A percentile compares a stretch with the other conserved stretches of the same genome.
Evolutionary conservation across 2,329 filamentous ascomycete species (phyloP).

Genomic region (Exophiala sp.): DNA sequence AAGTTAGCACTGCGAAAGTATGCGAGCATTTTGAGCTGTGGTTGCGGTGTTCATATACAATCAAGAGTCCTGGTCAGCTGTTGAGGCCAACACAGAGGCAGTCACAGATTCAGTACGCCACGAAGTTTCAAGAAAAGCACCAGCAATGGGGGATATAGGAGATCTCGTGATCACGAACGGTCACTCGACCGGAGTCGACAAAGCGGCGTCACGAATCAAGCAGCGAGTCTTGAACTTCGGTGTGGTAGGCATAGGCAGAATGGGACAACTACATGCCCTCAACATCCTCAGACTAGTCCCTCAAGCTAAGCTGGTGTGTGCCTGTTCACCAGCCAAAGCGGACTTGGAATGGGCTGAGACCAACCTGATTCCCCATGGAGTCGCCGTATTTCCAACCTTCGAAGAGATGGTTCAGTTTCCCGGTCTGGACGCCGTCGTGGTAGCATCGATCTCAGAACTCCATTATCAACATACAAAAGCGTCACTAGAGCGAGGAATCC

Average conservation of each 20-base stretch:
- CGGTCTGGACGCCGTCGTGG: constrained; percentile 47
- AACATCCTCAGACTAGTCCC: constrained; percentile 48
- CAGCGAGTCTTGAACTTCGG: constrained; percentile 32
- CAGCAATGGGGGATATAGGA: neutral
- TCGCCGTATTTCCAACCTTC: constrained; percentile 46
- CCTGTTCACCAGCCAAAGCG: constrained; percentile 44
- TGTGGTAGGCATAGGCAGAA: constrained; percentile 51
- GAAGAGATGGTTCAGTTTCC: constrained; percentile 45
- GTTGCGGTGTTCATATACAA: neutral
- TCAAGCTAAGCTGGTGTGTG: constrained; percentile 49
- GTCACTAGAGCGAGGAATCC: constrained; percentile 53
- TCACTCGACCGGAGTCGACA: neutral
- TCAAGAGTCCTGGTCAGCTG: neutral
- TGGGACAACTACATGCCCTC: constrained; percentile 52
- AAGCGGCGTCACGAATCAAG: neutral
- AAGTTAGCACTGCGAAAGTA: no score
- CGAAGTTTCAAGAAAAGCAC: neutral
- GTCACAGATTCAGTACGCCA: neutral
- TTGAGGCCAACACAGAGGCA: neutral
- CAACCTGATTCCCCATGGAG: constrained; percentile 44
- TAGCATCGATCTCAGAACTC: constrained; percentile 50
- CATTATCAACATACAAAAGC: constrained; percentile 58
- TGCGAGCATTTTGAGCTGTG: no score
- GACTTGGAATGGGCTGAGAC: constrained; percentile 47
- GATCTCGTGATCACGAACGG: neutral